Evolutionary conservation across 2,329 filamentous ascomycete genomes (phyloP).

Genomic region (Fusarium brevicatenulatum): DNA sequence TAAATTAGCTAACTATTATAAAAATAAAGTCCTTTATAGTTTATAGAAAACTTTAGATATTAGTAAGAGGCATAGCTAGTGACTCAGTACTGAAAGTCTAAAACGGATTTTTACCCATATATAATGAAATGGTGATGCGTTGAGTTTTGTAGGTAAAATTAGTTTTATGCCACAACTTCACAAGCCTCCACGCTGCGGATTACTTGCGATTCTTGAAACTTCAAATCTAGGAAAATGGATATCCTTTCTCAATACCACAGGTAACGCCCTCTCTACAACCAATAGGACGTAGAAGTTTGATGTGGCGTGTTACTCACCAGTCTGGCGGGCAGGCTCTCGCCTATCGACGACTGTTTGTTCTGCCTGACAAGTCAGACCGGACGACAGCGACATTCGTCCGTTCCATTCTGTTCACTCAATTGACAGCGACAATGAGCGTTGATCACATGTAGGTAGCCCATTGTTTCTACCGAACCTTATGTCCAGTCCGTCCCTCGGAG

Average conservation of each 20-base stretch:
- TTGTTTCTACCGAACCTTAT: background rate
- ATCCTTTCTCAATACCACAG: accelerated
- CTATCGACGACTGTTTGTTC: background rate
- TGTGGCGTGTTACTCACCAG: background rate
- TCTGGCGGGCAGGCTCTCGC: background rate
- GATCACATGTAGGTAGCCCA: accelerated
- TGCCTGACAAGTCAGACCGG: background rate
- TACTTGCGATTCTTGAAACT: background rate
- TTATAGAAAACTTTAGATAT: accelerated
- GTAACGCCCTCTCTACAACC: accelerated
- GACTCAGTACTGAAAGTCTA: background rate
- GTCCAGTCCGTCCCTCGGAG: accelerated
- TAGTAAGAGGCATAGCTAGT: accelerated
- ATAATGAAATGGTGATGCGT: background rate
- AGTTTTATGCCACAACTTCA: background rate
- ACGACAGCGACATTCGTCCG: accelerated
- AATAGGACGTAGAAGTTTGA: accelerated
- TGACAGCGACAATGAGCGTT: background rate
- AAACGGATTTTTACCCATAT: accelerated
- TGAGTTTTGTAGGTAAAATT: accelerated
- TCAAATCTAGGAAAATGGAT: background rate
- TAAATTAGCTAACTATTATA: too few relatives aligned
- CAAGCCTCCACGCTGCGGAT: background rate
- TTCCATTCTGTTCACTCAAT: accelerated
- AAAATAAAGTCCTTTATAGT: background rate